These are phyloP conservation scores for Flueggea neowawraea DNA, from an alignment of 441 rosid species.

Conservation along the genomic window DNA sequence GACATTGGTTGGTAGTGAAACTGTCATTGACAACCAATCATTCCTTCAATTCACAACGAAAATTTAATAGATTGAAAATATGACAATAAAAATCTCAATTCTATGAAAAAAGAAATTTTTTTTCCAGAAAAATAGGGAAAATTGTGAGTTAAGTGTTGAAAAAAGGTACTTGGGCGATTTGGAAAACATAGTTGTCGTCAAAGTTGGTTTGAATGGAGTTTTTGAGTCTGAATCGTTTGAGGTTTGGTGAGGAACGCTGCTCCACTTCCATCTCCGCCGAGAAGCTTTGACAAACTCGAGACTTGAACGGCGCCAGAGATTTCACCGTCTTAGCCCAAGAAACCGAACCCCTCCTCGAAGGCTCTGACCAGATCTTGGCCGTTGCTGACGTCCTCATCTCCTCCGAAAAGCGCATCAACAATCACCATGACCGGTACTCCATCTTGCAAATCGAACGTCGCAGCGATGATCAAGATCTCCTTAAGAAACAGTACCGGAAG, in stretches of 20 bases:
- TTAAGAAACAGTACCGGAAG: conserved; percentile 80
- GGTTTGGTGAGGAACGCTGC: not conserved
- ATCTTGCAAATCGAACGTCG: conserved; percentile 70
- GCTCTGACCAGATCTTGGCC: conserved; percentile 87
- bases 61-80: not conserved
- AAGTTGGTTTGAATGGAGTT: conserved; percentile 85
- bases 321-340: conserved; percentile 85
- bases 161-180: conserved; percentile 61
- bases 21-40: conserved; percentile 89
- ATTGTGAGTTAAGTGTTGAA: not conserved
- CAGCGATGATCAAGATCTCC: conserved; percentile 51
- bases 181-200: conserved; percentile 83
- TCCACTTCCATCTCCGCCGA: conserved; percentile 24
- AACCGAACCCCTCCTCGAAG: conserved; percentile 81
- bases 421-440: conserved; percentile 81
- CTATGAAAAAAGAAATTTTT: too few relatives aligned
- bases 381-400: conserved; percentile 71
- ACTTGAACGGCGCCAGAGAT: conserved; percentile 67
- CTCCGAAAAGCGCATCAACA: conserved; percentile 55
- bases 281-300: conserved; percentile 66
- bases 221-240: conserved; percentile 59
- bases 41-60: conserved; percentile 23
- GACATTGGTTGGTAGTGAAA: conserved; percentile 70
- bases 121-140: not conserved
- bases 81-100: not conserved